phyloP scores from a whole-genome alignment of 73 alveolate species.

The Effrenium voratum region DNA sequence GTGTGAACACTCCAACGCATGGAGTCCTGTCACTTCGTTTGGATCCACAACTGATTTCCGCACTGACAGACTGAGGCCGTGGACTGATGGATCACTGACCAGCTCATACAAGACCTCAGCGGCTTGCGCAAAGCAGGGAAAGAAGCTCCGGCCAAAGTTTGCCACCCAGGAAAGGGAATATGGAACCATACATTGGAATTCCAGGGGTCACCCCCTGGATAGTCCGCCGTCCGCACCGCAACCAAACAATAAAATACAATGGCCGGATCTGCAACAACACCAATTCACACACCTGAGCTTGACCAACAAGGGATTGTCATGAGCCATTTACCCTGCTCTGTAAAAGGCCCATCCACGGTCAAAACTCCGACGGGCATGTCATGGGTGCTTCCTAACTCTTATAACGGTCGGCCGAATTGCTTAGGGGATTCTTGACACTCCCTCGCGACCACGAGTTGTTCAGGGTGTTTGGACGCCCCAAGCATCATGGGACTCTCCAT shows the following conservation, averaged over 20 bases:
- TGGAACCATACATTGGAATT: neutral
- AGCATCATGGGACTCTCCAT: no score
- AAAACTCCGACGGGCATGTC: no score
- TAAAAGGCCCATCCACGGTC: no score
- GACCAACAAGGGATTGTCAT: neutral
- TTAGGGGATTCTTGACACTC: no score
- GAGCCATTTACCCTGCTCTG: neutral
- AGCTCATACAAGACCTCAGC: slow-evolving; percentile 65
- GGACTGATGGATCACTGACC: slow-evolving; percentile 80
- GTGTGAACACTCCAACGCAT: no score
- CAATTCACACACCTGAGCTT: neutral
- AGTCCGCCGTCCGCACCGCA: neutral
- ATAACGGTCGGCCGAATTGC: no score
- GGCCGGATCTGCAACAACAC: neutral
- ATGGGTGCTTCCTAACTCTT: no score
- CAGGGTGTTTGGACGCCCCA: no score
- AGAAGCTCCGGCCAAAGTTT: neutral
- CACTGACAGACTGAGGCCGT: neutral
- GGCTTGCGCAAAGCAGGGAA: neutral
- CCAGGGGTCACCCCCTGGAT: neutral
- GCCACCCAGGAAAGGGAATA: neutral
- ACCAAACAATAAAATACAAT: neutral
- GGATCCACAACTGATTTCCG: no score
- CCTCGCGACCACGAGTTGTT: no score
- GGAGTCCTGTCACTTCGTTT: no score